A percentile compares a stretch with the other conserved stretches of the same genome.
Evolutionary conservation across 2,329 filamentous ascomycete genomes (phyloP).

Genomic region (Fusarium goolgardi): DNA sequence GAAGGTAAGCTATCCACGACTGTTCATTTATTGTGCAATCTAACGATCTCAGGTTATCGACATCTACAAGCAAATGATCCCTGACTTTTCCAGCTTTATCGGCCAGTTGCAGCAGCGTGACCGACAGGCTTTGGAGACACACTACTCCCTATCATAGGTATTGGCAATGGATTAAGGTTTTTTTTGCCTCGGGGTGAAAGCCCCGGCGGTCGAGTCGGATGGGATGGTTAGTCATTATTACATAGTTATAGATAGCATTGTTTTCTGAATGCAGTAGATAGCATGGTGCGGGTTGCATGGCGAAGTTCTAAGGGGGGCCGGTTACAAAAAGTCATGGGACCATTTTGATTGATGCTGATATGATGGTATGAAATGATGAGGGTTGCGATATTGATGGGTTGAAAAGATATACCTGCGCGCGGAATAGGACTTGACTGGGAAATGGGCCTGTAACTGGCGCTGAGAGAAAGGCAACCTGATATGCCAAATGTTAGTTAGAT

Average conservation of each 20-base stretch:
- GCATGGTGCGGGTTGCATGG: slow-evolving; percentile 45
- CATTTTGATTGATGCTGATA: slow-evolving; percentile 38
- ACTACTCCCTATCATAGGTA: slow-evolving; percentile 57
- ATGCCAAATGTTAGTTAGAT: slow-evolving; percentile 38
- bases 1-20: slow-evolving; percentile 66
- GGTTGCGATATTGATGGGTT: slow-evolving; percentile 25
- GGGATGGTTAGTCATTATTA: slow-evolving; percentile 38
- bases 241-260: slow-evolving; percentile 50
- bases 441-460: slow-evolving; percentile 18
- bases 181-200: slow-evolving; percentile 13
- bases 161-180: slow-evolving; percentile 1
- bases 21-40: not conserved
- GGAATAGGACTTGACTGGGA: slow-evolving; percentile 13
- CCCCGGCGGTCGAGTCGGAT: slow-evolving; percentile 19
- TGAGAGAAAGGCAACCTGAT: slow-evolving; percentile 21
- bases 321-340: slow-evolving; percentile 34
- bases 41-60: slow-evolving; percentile 58
- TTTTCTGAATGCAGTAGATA: slow-evolving; percentile 42
- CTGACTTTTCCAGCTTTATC: slow-evolving; percentile 68
- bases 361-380: slow-evolving; percentile 39
- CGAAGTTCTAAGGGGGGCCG: slow-evolving; percentile 29
- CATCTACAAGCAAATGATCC: slow-evolving; percentile 69
- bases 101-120: slow-evolving; percentile 62
- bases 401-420: slow-evolving; percentile 35
- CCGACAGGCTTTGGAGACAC: slow-evolving; percentile 60